Base-by-base conservation (phyloP, 1,284 basidiomycete genomes). In the Pseudomicrostroma phylloplanum region DNA sequence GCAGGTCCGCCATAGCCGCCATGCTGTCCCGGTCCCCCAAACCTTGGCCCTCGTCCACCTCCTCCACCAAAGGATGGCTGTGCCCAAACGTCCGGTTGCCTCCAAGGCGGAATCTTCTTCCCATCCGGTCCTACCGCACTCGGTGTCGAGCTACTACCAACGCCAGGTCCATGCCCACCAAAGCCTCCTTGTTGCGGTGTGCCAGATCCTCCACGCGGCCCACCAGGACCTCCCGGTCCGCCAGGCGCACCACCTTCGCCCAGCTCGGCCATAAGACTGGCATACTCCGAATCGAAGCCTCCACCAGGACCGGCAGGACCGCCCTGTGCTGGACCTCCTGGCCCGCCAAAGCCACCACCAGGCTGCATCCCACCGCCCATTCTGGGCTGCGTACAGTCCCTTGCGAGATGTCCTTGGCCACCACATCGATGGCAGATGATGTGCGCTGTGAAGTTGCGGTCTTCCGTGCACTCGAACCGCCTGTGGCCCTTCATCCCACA, bases 191-290 rank as follows among this genome's bases (percentile, higher is more conserved):
- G n/a, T 25, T 23, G n/a, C 23, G 51, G 51, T 25, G 51, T 54
- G 7, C 70, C 63, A 13, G 70, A 60, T 19, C 68, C 71, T 39
- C 71, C 69, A 43, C 67, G 69, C 3, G 66, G 84, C 30, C 30
- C 30, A 9, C 30, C 30, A 4, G 30, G 30, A 4, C 30, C 30
- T 36, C 30, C 30, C 3, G 30, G 30, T 36, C 30, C 30, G 3
- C 30, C 30, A 3, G 30, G 30, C 64, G 84, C 84, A 57, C 85
- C 85, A 48, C 85, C 85, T 82, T 99, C 96, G 62, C 96, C 96
- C 41, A 99, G 85, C 82, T 99, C 96, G 46, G 91, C 93, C 94
- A 99, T 96, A 68, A 99, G 83, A 71, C 86, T 92, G 30, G 92
- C 91, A 74, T 97, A 98, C 82, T 99, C 96, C 17, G 91, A 93